Percentiles rank a stretch among this genome's conserved stretches.
phyloP scores from a whole-genome alignment of 2,329 filamentous ascomycete species.

The Elsinoe fawcettii region DNA sequence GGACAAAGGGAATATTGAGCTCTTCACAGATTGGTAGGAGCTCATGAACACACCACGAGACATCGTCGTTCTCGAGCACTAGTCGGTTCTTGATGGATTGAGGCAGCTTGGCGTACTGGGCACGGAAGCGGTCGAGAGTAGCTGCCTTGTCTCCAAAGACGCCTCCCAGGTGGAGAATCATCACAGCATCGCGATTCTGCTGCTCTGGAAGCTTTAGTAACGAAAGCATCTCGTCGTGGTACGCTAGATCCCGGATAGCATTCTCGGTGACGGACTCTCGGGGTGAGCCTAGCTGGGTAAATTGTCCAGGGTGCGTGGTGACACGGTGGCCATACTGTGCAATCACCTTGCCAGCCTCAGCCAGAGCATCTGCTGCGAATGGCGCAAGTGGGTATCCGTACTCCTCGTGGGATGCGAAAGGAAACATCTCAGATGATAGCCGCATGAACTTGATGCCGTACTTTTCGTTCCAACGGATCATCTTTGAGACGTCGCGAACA shows the following conservation, averaged over 20 bases:
- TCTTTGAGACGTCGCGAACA: constrained; percentile 72
- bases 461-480: constrained; percentile 84
- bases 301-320: constrained; percentile 86
- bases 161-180: constrained; percentile 92
- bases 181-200: constrained; percentile 75
- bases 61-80: constrained; percentile 91
- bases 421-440: constrained; percentile 92
- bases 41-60: constrained; percentile 87
- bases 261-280: constrained; percentile 67
- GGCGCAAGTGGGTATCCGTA: constrained; percentile 79
- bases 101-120: constrained; percentile 62
- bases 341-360: constrained; percentile 67
- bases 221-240: constrained; percentile 77
- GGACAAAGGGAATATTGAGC: constrained; percentile 83
- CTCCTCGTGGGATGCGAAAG: constrained; percentile 81
- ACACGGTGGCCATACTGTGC: constrained; percentile 74
- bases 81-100: constrained; percentile 68
- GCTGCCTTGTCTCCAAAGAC: constrained; percentile 79
- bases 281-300: constrained; percentile 84
- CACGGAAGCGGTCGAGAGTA: constrained; percentile 67
- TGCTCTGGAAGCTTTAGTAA: constrained; percentile 71
- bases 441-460: constrained; percentile 90
- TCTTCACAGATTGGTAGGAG: constrained; percentile 84
- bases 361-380: constrained; percentile 71
- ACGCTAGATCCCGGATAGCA: constrained; percentile 73